Conservation (phyloP, 495 filamentous ascomycete species). For the Daldinia bambusicola region DNA sequence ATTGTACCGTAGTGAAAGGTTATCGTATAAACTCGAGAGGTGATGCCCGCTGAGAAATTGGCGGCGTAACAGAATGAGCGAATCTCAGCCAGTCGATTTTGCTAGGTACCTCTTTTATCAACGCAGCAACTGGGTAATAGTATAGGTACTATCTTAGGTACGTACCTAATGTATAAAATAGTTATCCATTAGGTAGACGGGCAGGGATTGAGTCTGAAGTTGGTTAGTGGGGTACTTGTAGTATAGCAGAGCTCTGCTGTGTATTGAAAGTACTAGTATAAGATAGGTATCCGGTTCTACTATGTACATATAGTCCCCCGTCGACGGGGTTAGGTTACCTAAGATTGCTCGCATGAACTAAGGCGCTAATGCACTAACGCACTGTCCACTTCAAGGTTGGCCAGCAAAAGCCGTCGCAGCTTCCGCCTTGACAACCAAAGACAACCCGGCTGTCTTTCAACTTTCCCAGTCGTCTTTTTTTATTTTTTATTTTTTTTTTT, state of each 20-base stretch:
- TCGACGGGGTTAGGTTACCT: not conserved
- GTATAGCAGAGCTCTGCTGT: too few species aligned
- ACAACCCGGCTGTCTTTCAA: constrained; percentile 12
- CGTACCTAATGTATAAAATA: too few species aligned
- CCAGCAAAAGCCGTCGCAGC: constrained; percentile 10
- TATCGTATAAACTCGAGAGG: not conserved
- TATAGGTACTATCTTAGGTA: too few species aligned
- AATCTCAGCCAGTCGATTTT: constrained; percentile 29
- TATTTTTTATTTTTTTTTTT: constrained; percentile 13
- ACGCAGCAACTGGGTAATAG: not conserved
- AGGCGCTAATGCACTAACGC: constrained; percentile 7
- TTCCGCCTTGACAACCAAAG: constrained; percentile 13
- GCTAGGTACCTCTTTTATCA: not conserved
- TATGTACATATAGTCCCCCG: not conserved
- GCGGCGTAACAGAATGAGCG: constrained; percentile 2
- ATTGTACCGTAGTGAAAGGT: not conserved
- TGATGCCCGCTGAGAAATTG: constrained; percentile 5
- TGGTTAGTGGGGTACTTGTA: too few species aligned
- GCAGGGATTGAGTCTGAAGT: too few species aligned
- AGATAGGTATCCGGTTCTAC: too few species aligned
- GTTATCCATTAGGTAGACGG: too few species aligned
- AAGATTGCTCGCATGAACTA: constrained; percentile 14
- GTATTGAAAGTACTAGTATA: too few species aligned
- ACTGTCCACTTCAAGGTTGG: constrained; percentile 25
- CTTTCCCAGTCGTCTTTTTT: constrained; percentile 3